phyloP scores from a whole-genome alignment of 108 stramenopile species.

The Nannochloropsis oceanica region DNA sequence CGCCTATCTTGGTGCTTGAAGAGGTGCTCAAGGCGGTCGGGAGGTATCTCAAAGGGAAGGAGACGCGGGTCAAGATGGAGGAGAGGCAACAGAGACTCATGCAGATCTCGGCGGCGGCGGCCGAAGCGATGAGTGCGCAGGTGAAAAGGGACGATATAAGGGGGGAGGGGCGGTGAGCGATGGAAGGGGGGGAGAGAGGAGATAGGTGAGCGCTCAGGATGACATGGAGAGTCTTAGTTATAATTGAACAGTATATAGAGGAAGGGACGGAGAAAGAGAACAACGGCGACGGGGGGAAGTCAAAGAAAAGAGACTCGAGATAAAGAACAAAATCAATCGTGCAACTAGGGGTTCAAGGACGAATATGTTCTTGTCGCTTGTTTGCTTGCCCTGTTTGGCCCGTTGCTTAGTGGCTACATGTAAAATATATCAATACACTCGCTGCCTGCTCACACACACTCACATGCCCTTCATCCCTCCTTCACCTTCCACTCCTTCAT shows the following conservation, averaged over 20 bases:
- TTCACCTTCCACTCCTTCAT: background rate
- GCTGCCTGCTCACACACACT: too few relatives aligned
- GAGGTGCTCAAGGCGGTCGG: constrained; percentile 58
- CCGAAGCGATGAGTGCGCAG: background rate
- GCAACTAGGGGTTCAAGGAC: too few relatives aligned
- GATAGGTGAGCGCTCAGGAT: background rate
- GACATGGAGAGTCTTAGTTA: background rate
- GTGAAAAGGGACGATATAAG: background rate
- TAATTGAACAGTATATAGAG: background rate
- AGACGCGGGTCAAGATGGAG: background rate
- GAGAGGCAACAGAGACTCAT: background rate
- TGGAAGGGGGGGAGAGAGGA: background rate
- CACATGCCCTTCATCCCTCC: background rate
- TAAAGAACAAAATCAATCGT: background rate
- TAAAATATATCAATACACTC: too few relatives aligned
- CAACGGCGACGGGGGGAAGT: background rate
- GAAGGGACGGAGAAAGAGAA: background rate
- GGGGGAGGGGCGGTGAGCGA: background rate
- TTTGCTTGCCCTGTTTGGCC: too few relatives aligned
- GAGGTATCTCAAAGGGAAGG: constrained; percentile 11
- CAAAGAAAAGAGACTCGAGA: background rate
- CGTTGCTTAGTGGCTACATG: too few relatives aligned
- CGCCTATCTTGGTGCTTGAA: constrained; percentile 74
- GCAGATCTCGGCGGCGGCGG: background rate
- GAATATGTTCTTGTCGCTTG: too few relatives aligned